phyloP scores from a whole-genome alignment of 768 basidiomycete genomes.

The Auricularia auricula-judae region DNA sequence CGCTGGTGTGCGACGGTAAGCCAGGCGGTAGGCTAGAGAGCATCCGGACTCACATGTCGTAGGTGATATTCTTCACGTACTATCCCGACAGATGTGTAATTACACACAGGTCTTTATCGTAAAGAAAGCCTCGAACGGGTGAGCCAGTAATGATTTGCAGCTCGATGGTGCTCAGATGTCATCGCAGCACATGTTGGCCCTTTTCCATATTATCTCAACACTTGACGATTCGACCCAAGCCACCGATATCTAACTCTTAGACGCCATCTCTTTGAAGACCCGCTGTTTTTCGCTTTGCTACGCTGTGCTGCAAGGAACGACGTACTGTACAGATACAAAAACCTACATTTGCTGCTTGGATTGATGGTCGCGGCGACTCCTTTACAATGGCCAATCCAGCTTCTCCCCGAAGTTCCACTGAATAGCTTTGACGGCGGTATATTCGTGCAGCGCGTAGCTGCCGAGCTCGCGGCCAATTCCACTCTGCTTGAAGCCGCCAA shows the following conservation, averaged over 20 bases:
- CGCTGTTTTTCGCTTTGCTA: too few species aligned
- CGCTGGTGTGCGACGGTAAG: neutral
- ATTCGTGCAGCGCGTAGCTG: slow-evolving; percentile 61
- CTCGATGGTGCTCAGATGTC: neutral
- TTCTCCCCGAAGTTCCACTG: slow-evolving; percentile 44
- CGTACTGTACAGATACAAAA: neutral
- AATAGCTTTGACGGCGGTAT: slow-evolving; percentile 59
- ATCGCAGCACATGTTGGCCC: too few species aligned
- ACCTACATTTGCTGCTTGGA: neutral
- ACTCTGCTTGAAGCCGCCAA: slow-evolving; percentile 79
- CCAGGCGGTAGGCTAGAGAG: neutral
- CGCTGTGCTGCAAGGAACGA: too few species aligned
- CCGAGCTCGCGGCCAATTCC: slow-evolving; percentile 76
- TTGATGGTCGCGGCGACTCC: neutral
- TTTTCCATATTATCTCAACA: too few species aligned
- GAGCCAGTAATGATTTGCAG: neutral
- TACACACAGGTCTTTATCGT: neutral
- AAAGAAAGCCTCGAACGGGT: neutral
- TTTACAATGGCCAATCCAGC: slow-evolving; percentile 7
- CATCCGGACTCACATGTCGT: neutral
- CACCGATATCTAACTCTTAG: too few species aligned
- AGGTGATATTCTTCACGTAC: neutral
- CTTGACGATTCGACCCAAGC: too few species aligned
- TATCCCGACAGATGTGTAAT: neutral
- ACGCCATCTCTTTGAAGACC: too few species aligned